Evolutionary conservation across 2,329 filamentous ascomycete species (phyloP).

Genomic region (Colletotrichum sp.): DNA sequence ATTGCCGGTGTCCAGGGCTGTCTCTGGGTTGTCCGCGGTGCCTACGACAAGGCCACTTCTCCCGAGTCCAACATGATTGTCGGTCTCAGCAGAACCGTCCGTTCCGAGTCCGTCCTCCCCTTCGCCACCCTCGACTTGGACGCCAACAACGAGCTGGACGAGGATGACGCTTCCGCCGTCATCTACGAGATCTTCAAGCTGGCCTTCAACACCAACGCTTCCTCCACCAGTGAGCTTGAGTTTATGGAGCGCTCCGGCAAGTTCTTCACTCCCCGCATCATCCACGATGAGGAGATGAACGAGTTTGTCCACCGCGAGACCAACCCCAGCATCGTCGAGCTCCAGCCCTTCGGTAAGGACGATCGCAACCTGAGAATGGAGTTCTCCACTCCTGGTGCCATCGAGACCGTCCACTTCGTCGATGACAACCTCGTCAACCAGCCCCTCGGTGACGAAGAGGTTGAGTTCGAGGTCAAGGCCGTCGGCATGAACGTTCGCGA

Average conservation of each 20-base stretch:
- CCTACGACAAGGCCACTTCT: conserved; percentile 38
- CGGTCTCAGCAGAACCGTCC: conserved; percentile 49
- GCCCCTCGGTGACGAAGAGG: conserved; percentile 36
- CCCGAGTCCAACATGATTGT: conserved; percentile 49
- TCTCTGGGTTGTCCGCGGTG: conserved; percentile 46
- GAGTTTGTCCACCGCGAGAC: conserved; percentile 48
- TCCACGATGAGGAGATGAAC: conserved; percentile 45
- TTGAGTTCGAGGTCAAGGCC: conserved; percentile 49
- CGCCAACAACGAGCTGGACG: conserved; percentile 33
- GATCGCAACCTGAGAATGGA: conserved; percentile 39
- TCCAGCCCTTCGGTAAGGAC: conserved; percentile 43
- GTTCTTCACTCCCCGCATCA: conserved; percentile 44
- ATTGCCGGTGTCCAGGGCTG: conserved; percentile 38
- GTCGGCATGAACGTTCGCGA: conserved; percentile 53
- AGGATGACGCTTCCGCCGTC: conserved; percentile 33
- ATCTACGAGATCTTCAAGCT: conserved; percentile 40
- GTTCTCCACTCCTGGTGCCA: conserved; percentile 40
- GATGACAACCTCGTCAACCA: conserved; percentile 34
- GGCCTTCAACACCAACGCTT: conserved; percentile 36
- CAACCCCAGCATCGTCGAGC: conserved; percentile 39
- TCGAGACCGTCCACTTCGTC: conserved; percentile 45
- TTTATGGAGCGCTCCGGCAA: conserved; percentile 43
- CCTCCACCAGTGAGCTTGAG: conserved; percentile 43
- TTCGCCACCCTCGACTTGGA: conserved; percentile 53
- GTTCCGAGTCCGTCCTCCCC: conserved; percentile 49